These are phyloP conservation scores for Alnus rubra DNA, from an alignment of 306 rosid species.

Conservation along the genomic window DNA sequence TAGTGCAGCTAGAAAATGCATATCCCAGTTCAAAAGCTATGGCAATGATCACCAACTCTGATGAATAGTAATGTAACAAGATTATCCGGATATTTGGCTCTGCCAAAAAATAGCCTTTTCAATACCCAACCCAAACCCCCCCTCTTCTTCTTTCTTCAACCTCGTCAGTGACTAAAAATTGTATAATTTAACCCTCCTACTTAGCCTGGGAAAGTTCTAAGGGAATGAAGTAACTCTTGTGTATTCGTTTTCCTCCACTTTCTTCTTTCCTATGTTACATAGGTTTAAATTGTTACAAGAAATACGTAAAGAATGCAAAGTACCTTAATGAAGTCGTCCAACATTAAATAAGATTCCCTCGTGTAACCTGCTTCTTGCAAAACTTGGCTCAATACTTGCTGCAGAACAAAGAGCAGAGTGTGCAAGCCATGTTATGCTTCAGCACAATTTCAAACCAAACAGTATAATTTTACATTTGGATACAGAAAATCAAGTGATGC, in stretches of 20 bases:
- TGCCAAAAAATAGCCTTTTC: background rate
- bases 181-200: slow-evolving; percentile 6
- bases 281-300: slow-evolving; percentile 8
- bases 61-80: slow-evolving; percentile 4
- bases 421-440: slow-evolving; percentile 8
- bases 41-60: slow-evolving; percentile 10
- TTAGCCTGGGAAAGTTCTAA: slow-evolving; percentile 8
- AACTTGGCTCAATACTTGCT: slow-evolving; percentile 69
- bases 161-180: background rate
- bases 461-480: slow-evolving; percentile 3
- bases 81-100: background rate
- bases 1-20: background rate
- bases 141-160: background rate
- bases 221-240: slow-evolving; percentile 18
- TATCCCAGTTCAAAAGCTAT: slow-evolving; percentile 1
- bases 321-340: slow-evolving; percentile 79
- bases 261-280: slow-evolving; percentile 9
- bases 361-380: slow-evolving; percentile 81
- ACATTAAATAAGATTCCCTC: slow-evolving; percentile 56
- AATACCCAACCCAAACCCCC: background rate
- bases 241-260: background rate
- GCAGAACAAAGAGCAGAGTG: slow-evolving; percentile 32
- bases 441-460: slow-evolving; percentile 8
- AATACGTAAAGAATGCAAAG: slow-evolving; percentile 13
- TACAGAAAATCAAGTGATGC: background rate